Conservation (phyloP, 2,329 filamentous ascomycete species). For the Diaporthe batatas region DNA sequence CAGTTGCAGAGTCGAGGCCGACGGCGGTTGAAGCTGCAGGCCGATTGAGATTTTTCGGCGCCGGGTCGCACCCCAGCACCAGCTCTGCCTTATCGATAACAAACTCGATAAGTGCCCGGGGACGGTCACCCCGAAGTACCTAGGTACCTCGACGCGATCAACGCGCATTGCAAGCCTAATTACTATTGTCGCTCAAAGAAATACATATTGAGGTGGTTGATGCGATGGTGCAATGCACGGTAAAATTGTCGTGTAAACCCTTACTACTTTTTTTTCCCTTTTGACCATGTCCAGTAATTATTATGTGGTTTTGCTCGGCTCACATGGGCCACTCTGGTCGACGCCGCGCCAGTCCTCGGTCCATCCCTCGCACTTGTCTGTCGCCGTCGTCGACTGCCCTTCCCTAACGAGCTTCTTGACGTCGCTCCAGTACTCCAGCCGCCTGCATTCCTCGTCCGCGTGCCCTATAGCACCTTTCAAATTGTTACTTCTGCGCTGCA, state of each 20-base stretch:
- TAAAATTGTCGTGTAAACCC: neutral
- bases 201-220: neutral
- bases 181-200: neutral
- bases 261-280: constrained; percentile 12
- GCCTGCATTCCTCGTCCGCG: constrained; percentile 84
- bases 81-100: constrained; percentile 38
- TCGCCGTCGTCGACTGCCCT: constrained; percentile 61
- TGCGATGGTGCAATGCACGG: neutral
- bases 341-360: constrained; percentile 63
- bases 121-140: neutral
- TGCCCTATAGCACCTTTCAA: constrained; percentile 81
- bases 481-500: constrained; percentile 69
- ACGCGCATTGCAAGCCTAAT: neutral
- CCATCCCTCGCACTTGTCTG: constrained; percentile 59
- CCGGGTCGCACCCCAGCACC: neutral
- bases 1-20: neutral
- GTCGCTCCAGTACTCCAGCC: constrained; percentile 90
- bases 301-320: constrained; percentile 50
- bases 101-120: neutral
- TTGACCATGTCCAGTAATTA: neutral
- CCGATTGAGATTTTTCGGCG: constrained; percentile 23
- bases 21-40: neutral
- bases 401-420: constrained; percentile 76
- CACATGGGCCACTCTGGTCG: constrained; percentile 65
- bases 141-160: neutral